phyloP scores from a whole-genome alignment of 257 asterid genomes.

The Nicotiana noctiflora region DNA sequence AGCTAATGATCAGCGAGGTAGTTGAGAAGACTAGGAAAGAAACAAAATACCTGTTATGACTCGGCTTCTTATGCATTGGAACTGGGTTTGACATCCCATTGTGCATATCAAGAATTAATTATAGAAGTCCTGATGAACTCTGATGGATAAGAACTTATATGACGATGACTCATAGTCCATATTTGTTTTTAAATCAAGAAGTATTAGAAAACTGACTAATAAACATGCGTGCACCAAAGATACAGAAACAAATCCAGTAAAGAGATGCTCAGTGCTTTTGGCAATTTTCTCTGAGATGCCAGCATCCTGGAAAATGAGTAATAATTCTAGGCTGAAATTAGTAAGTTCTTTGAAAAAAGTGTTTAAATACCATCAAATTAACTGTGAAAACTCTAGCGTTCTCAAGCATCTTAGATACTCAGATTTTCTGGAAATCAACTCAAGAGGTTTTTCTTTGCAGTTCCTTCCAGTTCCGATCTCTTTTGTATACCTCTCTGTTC shows the following conservation, averaged over 20 bases:
- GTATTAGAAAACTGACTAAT: neutral
- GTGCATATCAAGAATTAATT: neutral
- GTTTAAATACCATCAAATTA: neutral
- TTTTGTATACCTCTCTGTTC: neutral
- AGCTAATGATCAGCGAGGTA: neutral
- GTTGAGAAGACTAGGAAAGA: slow-evolving; percentile 4
- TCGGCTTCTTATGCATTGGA: neutral
- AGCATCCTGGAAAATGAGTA: neutral
- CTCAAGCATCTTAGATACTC: neutral
- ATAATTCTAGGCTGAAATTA: neutral
- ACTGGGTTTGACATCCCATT: neutral
- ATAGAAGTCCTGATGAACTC: neutral
- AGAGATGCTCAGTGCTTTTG: neutral
- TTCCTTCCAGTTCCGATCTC: slow-evolving; percentile 6
- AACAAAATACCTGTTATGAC: neutral
- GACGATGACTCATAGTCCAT: neutral
- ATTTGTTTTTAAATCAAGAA: neutral
- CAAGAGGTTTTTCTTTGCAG: neutral
- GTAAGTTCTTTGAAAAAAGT: neutral
- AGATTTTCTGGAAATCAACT: slow-evolving; percentile 1
- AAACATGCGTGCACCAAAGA: neutral
- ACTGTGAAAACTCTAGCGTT: neutral
- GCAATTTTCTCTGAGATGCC: neutral
- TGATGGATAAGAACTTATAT: neutral
- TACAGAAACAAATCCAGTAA: neutral